These are phyloP conservation scores for Cutaneotrichosporon cavernicola DNA, from an alignment of 1,284 basidiomycete species.

Conservation along the genomic window DNA sequence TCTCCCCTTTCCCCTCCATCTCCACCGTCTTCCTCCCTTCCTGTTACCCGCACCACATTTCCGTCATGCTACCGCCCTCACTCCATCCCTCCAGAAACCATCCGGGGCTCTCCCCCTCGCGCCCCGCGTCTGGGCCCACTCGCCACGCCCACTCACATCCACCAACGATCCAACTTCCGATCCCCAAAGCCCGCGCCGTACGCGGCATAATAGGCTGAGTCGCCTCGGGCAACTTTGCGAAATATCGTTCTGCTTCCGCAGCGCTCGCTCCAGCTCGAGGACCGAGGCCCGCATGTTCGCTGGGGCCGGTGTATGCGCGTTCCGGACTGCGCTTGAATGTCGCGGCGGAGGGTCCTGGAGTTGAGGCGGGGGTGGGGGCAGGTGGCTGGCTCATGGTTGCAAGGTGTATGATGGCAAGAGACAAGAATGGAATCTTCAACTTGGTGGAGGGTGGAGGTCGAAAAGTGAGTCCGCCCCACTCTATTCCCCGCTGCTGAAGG, in stretches of 20 bases:
- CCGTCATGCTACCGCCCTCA: background rate
- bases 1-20: background rate
- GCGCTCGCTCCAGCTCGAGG: background rate
- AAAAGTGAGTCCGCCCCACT: background rate
- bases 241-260: conserved; percentile 15
- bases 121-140: conserved; percentile 5
- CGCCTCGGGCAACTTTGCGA: conserved; percentile 11
- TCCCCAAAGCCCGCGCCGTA: conserved; percentile 7
- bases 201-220: conserved; percentile 13
- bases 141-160: conserved; percentile 27
- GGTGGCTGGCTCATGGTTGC: background rate
- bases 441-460: background rate
- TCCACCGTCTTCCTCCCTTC: background rate
- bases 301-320: conserved; percentile 20
- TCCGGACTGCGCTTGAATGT: conserved; percentile 16
- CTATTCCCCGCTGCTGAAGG: background rate
- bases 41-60: background rate
- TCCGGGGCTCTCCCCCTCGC: background rate
- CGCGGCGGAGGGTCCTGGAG: conserved; percentile 1
- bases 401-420: background rate
- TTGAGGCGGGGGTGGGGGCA: background rate
- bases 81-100: background rate
- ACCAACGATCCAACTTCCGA: conserved; percentile 42
- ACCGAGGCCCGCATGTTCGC: conserved; percentile 1
- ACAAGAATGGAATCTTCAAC: background rate